These are phyloP conservation scores for Pichia membranifaciens DNA, from an alignment of 805 yeast genomes.

Conservation along the genomic window DNA sequence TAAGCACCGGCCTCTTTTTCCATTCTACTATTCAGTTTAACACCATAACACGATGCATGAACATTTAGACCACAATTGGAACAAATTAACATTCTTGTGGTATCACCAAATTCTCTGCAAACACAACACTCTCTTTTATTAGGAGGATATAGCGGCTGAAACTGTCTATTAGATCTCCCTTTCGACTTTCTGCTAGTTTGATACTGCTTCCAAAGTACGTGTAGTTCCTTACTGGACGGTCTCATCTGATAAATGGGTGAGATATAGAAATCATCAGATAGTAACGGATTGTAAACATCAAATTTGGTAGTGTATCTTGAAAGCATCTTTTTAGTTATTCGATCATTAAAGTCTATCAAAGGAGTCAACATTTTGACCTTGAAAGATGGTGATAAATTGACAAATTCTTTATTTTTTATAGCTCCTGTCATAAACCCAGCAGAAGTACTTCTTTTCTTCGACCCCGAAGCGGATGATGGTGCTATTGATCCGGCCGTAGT, in stretches of 20 bases:
- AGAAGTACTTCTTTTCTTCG: neutral
- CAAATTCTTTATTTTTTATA: conserved; percentile 5
- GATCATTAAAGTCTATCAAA: conserved; percentile 7
- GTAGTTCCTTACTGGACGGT: conserved; percentile 20
- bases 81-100: conserved; percentile 48
- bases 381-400: conserved; percentile 2
- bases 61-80: conserved; percentile 61
- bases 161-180: conserved; percentile 4
- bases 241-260: conserved; percentile 20
- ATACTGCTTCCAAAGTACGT: conserved; percentile 18
- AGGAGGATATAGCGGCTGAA: conserved; percentile 22
- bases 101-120: conserved; percentile 37
- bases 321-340: conserved; percentile 12
- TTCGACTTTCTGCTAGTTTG: conserved; percentile 16
- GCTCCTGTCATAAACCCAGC: conserved; percentile 2
- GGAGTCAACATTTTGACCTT: conserved; percentile 6
- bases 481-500: neutral
- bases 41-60: conserved; percentile 69
- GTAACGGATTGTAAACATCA: conserved; percentile 21
- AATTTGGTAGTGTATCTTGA: conserved; percentile 25
- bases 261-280: conserved; percentile 8
- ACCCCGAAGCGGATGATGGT: neutral
- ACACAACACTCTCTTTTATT: conserved; percentile 46
- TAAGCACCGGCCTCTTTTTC: conserved; percentile 20
- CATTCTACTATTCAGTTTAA: conserved; percentile 17